These are phyloP conservation scores for Torulaspora franciscae DNA, from an alignment of 805 yeast genomes.

Conservation along the genomic window DNA sequence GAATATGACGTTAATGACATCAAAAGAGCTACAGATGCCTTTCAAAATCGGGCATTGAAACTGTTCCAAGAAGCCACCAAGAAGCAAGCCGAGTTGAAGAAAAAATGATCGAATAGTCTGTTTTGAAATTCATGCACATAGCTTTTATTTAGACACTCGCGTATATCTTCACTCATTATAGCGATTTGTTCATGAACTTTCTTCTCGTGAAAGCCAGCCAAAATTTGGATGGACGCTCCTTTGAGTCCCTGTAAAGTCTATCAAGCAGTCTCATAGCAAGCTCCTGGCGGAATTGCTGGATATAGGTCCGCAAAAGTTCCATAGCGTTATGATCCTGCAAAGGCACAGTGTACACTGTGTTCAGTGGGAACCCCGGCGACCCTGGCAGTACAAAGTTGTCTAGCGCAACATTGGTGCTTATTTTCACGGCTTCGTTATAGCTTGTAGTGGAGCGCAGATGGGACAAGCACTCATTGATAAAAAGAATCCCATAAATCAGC, in stretches of 20 bases:
- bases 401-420: slow-evolving; percentile 77
- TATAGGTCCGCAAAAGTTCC: slow-evolving; percentile 72
- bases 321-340: slow-evolving; percentile 71
- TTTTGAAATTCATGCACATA: slow-evolving; percentile 8
- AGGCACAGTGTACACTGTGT: slow-evolving; percentile 61
- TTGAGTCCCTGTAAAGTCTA: slow-evolving; percentile 61
- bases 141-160: not conserved
- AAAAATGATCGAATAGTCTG: slow-evolving; percentile 1
- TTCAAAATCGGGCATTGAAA: slow-evolving; percentile 65
- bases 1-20: slow-evolving; percentile 46
- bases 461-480: slow-evolving; percentile 76
- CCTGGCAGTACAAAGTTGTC: slow-evolving; percentile 93
- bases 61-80: slow-evolving; percentile 47
- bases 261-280: slow-evolving; percentile 73
- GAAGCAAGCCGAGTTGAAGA: slow-evolving; percentile 8
- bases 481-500: slow-evolving; percentile 88
- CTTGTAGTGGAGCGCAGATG: slow-evolving; percentile 48
- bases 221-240: slow-evolving; percentile 68
- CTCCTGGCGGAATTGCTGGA: slow-evolving; percentile 94
- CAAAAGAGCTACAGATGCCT: slow-evolving; percentile 61
- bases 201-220: slow-evolving; percentile 97
- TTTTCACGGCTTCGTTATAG: slow-evolving; percentile 55
- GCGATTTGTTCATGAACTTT: slow-evolving; percentile 83
- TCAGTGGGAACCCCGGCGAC: slow-evolving; percentile 89
- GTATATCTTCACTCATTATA: slow-evolving; percentile 12